Base-by-base conservation (phyloP, 2,329 filamentous ascomycete genomes). In the Clonostachys sp. region DNA sequence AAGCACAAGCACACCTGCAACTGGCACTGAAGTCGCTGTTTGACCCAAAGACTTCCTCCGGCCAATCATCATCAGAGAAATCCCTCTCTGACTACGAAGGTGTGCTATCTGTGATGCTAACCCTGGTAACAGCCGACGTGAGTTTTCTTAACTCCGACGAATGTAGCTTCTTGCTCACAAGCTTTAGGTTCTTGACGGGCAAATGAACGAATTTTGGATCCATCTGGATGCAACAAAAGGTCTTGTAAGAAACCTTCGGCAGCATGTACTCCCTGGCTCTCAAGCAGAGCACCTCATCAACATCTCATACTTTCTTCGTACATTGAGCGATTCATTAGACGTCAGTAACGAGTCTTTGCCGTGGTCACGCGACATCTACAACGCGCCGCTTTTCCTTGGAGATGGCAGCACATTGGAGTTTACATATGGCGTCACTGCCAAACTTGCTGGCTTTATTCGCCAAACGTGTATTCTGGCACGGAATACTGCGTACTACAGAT, bases 121-220 rank as follows among this genome's bases (percentile, higher is more conserved):
- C 48, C 5, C 43, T 50, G 24, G 41, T 50, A 10, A 50, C 48
- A 24, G 45, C 48, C 7, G 48, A 50, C 35, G 35, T 50, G 8
- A 30, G 24, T 30, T 30, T 30, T 30, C 24, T 30, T 4, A 30
- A 30, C 9, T 9, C 24, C 24, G 24, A 30, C 10, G 8, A 30
- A 30, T 30, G 24, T 10, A 30, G 24, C 9, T 30, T 30, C 9
- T 30, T 30, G 24, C 24, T 30, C 24, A 30, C 24, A 30, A 30
- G 8, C 8, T 30, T 30, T 30, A 30, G 24, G 24, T 30, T 16
- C 38, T 50, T 18, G 48, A 47, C 40, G 48, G 48, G 18, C 48
- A 50, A 17, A 50, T 50, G 48, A 47, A 20, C 45, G 48, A 50
- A 34, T 50, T 50, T 24, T 50, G 45, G 48, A 50, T 50, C 33